Evolutionary conservation across 768 basidiomycete species (phyloP), one percentile per base, ranked within the genome.

Genomic region (Macrolepiota dolichaula): DNA sequence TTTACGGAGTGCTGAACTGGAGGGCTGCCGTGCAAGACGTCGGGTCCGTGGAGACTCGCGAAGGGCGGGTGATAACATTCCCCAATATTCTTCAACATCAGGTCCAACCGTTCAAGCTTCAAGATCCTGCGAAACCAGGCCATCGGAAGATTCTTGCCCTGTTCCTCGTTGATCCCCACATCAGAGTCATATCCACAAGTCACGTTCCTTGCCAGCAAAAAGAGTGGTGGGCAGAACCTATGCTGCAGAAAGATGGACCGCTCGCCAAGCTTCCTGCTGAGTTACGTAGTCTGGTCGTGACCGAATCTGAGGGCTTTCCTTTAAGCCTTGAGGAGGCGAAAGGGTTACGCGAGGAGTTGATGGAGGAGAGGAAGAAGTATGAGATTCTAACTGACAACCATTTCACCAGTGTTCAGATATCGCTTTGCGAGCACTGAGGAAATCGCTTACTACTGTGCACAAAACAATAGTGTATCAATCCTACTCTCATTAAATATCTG

Each of bases 81-180:
- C 75, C 76, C 19, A 78, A 77, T 64, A 62, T 74, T 27, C 70
- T 73, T 17, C 77, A 78, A 61, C 76, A 78, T 63, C 67, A 66
- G 35, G 72, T 78, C 1, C 61, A 66, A 36, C 69, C 76, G 4
- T 79, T 77, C 64, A 57, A 63, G 25, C 72, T 79, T 19, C 61
- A 51, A 2, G 75, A 79, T 63, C 64, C 63, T 0, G 70, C 71
- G 15, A 73, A 72, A 54, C 74, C 73, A 2, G 79, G 77, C 2
- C 69, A 76, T 56, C 68, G 77, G 51, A 80, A 76, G 64, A 74
- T 80, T 19, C 63, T 80, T 12, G 73, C 71, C 1, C 65, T 80
- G 11, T 77, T 75, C 66, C 71, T 79, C 29, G 71, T 77, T 52
- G 75, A 79, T 57, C 72, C 73, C 0, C 64, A 69, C 46, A 44